A percentile compares a stretch with the other conserved stretches of the same genome.
Evolutionary conservation across 1,284 basidiomycete genomes (phyloP).

Genomic region (Rhodotorula sp.): DNA sequence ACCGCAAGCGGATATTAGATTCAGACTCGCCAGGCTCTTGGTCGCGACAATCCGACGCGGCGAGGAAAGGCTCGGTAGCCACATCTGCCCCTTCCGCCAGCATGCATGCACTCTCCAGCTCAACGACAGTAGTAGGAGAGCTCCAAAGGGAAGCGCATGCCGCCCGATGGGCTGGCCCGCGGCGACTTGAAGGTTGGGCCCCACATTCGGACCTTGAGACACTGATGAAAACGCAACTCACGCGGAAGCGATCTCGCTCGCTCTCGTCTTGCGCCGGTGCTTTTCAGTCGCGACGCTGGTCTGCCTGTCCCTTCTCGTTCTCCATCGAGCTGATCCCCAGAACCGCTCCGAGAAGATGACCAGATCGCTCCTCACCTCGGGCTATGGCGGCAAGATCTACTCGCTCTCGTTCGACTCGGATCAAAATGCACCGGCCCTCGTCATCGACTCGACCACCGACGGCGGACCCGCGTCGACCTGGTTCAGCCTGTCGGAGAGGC

Average conservation of each 20-base stretch:
- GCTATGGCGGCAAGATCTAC: slow-evolving; percentile 31
- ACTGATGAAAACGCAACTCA: neutral
- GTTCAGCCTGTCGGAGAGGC: slow-evolving; percentile 9
- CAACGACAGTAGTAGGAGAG: too few relatives aligned
- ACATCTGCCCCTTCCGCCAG: too few relatives aligned
- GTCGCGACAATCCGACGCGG: too few relatives aligned
- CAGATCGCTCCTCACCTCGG: slow-evolving; percentile 13
- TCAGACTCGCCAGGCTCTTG: too few relatives aligned
- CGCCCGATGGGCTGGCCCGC: too few relatives aligned
- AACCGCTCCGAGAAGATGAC: neutral
- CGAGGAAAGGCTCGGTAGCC: too few relatives aligned
- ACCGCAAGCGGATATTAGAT: too few relatives aligned
- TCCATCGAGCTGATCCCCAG: neutral
- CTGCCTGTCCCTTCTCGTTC: neutral
- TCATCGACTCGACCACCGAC: neutral
- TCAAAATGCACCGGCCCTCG: slow-evolving; percentile 2
- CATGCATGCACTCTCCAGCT: too few relatives aligned
- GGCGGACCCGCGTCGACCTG: slow-evolving; percentile 33
- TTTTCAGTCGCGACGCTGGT: too few relatives aligned
- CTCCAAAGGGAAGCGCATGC: too few relatives aligned
- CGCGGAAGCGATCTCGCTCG: neutral
- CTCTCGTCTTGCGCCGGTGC: neutral
- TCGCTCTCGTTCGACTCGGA: slow-evolving; percentile 20
- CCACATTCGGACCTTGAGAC: neutral
- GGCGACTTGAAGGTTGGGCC: too few relatives aligned